Conservation (phyloP, 1,284 basidiomycete species). For the Ceratobasidium sp. region DNA sequence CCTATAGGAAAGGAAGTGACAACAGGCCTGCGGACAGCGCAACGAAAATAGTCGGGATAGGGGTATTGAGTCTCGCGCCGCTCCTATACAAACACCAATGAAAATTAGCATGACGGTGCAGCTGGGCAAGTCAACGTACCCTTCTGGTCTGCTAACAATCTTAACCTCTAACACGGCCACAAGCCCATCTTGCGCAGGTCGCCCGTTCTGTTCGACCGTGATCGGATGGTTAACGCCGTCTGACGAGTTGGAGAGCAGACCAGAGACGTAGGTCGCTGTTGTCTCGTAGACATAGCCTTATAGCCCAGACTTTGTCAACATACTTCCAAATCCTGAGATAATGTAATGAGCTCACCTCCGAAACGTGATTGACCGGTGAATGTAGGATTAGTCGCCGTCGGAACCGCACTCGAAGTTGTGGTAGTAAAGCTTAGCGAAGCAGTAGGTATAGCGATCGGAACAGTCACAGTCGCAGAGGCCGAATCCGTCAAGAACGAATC, state of each 20-base stretch:
- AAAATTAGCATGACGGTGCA: neutral
- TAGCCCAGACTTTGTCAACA: conserved; percentile 32
- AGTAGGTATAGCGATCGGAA: conserved; percentile 32
- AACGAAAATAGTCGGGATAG: conserved; percentile 11
- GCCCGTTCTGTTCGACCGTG: conserved; percentile 68
- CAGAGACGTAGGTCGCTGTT: conserved; percentile 74
- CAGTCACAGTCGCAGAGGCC: conserved; percentile 7
- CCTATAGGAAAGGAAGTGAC: conserved; percentile 30
- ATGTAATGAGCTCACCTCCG: conserved; percentile 49
- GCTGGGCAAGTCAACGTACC: conserved; percentile 1
- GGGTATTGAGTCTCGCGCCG: conserved; percentile 23
- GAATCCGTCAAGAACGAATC: conserved; percentile 5
- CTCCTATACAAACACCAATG: conserved; percentile 1
- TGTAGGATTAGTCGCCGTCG: conserved; percentile 56
- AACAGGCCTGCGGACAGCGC: conserved; percentile 2
- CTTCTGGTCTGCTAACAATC: conserved; percentile 59
- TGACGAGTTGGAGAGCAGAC: conserved; percentile 76
- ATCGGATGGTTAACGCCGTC: conserved; percentile 82
- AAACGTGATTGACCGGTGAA: conserved; percentile 67
- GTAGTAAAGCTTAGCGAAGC: conserved; percentile 55
- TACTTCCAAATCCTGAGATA: conserved; percentile 49
- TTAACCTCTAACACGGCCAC: conserved; percentile 85
- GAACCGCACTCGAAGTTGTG: conserved; percentile 65
- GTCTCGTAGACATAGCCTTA: conserved; percentile 78
- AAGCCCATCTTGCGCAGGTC: conserved; percentile 83